phyloP scores from a whole-genome alignment of 2,329 filamentous ascomycete genomes.

The Fusarium graminum region DNA sequence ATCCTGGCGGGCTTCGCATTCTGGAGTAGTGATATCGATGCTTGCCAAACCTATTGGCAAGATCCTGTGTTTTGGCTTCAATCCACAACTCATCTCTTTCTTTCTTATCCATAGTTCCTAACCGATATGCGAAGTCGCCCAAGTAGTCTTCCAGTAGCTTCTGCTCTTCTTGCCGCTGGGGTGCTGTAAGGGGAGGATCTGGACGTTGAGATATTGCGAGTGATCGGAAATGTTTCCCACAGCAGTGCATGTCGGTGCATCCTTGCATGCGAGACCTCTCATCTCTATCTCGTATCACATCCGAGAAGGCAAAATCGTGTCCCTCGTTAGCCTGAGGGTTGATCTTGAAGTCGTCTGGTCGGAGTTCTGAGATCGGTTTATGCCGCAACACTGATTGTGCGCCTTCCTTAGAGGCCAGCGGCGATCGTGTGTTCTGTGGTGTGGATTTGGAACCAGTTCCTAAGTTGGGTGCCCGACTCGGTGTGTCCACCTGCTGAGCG shows the following conservation, averaged over 20 bases:
- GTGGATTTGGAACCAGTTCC: conserved; percentile 26
- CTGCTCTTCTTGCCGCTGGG: conserved; percentile 59
- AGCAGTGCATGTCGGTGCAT: conserved; percentile 82
- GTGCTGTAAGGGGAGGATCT: conserved; percentile 53
- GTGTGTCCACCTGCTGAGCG: conserved; percentile 24
- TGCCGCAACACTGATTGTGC: conserved; percentile 63
- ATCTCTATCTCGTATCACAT: conserved; percentile 78
- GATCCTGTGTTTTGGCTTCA: conserved; percentile 78
- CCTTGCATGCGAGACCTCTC: conserved; percentile 78
- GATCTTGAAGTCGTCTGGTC: conserved; percentile 81
- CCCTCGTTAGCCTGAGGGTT: conserved; percentile 81
- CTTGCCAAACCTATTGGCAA: conserved; percentile 81
- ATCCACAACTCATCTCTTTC: conserved; percentile 76
- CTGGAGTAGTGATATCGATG: conserved; percentile 82
- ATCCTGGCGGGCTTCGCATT: conserved; percentile 82
- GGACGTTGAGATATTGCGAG: conserved; percentile 69
- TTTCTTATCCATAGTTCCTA: conserved; percentile 68
- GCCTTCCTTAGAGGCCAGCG: conserved; percentile 44
- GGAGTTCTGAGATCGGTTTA: conserved; percentile 69
- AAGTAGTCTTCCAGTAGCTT: conserved; percentile 68
- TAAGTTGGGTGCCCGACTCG: conserved; percentile 11
- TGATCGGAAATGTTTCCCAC: conserved; percentile 77
- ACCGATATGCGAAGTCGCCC: conserved; percentile 69
- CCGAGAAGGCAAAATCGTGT: conserved; percentile 77
- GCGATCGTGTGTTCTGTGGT: conserved; percentile 30